Base-by-base conservation (phyloP, 2,329 filamentous ascomycete genomes). In the Arachnomyces sp. region DNA sequence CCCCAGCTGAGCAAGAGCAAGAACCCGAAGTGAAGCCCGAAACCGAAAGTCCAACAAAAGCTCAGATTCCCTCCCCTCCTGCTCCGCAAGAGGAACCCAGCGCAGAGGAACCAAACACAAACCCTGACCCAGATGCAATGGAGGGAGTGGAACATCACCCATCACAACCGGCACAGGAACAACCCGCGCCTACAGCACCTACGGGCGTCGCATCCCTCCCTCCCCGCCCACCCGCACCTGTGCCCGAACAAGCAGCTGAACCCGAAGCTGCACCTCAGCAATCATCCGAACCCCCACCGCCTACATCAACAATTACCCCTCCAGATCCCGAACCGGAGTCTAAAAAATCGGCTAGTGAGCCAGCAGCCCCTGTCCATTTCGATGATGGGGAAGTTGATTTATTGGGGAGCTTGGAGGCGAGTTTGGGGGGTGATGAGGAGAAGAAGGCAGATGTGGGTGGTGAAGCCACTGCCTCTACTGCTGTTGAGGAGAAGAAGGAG, bases 331-430 rank as follows among this genome's bases (percentile, higher is more conserved):
- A 28, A 8, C 28, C 38, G 6, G 39, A 28, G 7, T 30, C 15
- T 33, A 31, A 13, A 12, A 41, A 34, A 7, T 17, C 17, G 20
- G 25, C 31, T 20, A 37, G 40, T 34, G 13, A 15, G 29, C 7
- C 36, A 13, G 28, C 34, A 31, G 38, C 14, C 11, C 31, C 14
- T 25, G 32, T 38, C 35, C 51, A 13, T 34, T 47, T 48, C 28
- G 55, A 61, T 13, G 62, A 63, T 29, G 58, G 55, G 6, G 65
- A 68, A 39, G 51, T 64, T 20, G 68, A 73, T 54, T 49, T 73
- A 25, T 52, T 72, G 18, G 68, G 66, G 28, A 71, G 64, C 40
- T 49, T 73, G 16, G 70, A 73, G 47, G 61, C 60, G 16, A 68
- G 68, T 40, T 46, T 70, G 31, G 47, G 39, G 11, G 34, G 20